phyloP scores from a whole-genome alignment of 345 rosid genomes.

The Hypericum androsaemum region DNA sequence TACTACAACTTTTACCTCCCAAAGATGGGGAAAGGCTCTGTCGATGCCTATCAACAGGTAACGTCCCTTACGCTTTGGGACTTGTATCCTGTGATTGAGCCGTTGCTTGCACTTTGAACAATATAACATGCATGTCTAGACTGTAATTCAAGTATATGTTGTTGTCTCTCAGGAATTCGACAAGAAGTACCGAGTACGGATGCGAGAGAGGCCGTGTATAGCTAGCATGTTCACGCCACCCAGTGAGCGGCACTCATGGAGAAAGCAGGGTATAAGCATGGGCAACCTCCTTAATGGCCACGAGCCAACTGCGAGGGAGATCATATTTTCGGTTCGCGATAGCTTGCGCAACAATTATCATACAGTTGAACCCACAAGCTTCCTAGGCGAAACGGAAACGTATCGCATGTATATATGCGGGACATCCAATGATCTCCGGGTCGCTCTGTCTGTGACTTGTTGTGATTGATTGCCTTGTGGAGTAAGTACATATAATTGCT shows the following conservation, averaged over 20 bases:
- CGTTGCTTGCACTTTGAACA: too few species aligned
- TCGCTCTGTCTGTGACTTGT: constrained; percentile 78
- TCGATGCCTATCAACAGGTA: constrained; percentile 34
- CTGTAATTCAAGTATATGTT: not conserved
- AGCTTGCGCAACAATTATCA: constrained; percentile 42
- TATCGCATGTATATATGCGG: constrained; percentile 83
- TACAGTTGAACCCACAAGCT: constrained; percentile 28
- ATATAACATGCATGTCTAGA: too few species aligned
- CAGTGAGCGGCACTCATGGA: constrained; percentile 82
- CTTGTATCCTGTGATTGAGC: too few species aligned
- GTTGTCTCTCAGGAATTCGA: constrained; percentile 48
- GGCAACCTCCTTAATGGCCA: constrained; percentile 95
- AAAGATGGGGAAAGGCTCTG: constrained; percentile 46
- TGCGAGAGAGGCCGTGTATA: constrained; percentile 46
- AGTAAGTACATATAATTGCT: not conserved
- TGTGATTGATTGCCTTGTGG: constrained; percentile 36
- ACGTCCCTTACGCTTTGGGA: constrained; percentile 8
- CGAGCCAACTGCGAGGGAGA: constrained; percentile 77
- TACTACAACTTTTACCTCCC: constrained; percentile 49
- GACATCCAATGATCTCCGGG: constrained; percentile 90
- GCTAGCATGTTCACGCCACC: constrained; percentile 73
- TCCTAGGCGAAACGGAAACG: constrained; percentile 57
- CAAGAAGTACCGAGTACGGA: constrained; percentile 39
- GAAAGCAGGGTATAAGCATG: constrained; percentile 82
- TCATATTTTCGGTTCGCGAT: constrained; percentile 57